Base-by-base conservation (phyloP, 2,329 filamentous ascomycete species). In the Drechslerella stenobrocha region DNA sequence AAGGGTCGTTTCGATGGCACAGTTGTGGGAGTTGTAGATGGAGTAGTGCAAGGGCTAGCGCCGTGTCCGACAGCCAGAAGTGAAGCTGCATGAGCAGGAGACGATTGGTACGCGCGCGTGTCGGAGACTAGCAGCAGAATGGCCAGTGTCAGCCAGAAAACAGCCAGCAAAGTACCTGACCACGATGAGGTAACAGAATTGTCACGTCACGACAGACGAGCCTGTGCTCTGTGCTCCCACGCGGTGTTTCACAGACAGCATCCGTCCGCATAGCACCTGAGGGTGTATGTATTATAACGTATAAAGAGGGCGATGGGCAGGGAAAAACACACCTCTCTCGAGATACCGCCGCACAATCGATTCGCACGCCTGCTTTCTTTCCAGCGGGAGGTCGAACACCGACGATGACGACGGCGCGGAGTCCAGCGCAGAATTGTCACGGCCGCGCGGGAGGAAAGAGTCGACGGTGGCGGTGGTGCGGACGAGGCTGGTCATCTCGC, bases 21-120 rank as follows among this genome's bases (percentile, higher is more conserved):
- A 20, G 37, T 42, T 7, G 7, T 18, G 22, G 13, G 18, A 18
- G 37, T 30, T 5, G 28, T 20, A 20, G 37, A 13, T 7, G 15
- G 18, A 18, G 37, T 42, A 42, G 37, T 42, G 55, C 55, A 51
- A 56, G 55, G 45, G 24, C 42, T 40, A 42, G 50, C 55, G 40
- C 28, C 18, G 46, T 42, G 32, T 53, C 52, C 53, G 28, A 30
- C 40, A 37, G 47, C 30, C n/a, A 47, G 35, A 35, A 28, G 13
- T 22, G 44, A 51, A 50, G 55, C 37, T 18, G 37, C 37, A 42
- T 42, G 13, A 35, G 47, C 24, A 44, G 50, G 42, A 46, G 20
- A 55, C 48, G 51, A 40, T 56, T 60, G 47, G 50, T 55, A 67
- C 55, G 63, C 55, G 55, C 63, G 63, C 50, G 63, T 67, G 55